Base-by-base conservation (phyloP, 2,329 filamentous ascomycete genomes). In the Grosmannia serpens region DNA sequence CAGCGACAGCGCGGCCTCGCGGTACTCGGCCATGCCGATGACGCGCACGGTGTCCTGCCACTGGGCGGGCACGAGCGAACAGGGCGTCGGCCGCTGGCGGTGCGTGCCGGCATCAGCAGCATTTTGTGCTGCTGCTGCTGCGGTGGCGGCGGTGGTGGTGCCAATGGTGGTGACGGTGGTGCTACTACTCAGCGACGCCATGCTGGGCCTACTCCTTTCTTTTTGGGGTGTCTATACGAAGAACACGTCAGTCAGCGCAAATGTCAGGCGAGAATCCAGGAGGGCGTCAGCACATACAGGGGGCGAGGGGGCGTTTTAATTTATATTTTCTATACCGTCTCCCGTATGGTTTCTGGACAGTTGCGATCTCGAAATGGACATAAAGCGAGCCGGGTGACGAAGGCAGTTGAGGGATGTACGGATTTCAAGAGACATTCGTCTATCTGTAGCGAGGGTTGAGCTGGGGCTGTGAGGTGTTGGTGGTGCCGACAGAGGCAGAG, bases 1-100 rank as follows among this genome's bases (percentile, higher is more conserved):
- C 64, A 95, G 80, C 66, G 85, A 85, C 41, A 80, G 74, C 29
- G 85, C 87, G 35, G 87, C 88, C 68, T 84, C 80, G 68, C 84
- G 84, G 74, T 83, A 87, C 73, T 91, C 87, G 59, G 78, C 74
- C 67, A 85, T 79, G 62, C 75, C 75, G 63, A 91, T 75, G 60
- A 80, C 70, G 62, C 88, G 86, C 65, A 89, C 79, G 56, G 75
- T 71, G 64, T 78, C 74, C 61, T 78, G 76, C 78, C 75, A 82
- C 33, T 70, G 69, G 53, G 73, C 66, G n/a, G 80, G 80, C 53
- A 82, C 71, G 58, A 82, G 77, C 58, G 80, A 80, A 58, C 31
- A 11, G 33, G 49, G 22, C 22, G 60, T 33, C 65, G n/a, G 38
- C 9, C 1, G 52, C 4, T n/a, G 33, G n/a, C 9, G 52, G 15